These are phyloP conservation scores for Anethum foeniculum DNA, from an alignment of 140 eudicot species.

Conservation along the genomic window DNA sequence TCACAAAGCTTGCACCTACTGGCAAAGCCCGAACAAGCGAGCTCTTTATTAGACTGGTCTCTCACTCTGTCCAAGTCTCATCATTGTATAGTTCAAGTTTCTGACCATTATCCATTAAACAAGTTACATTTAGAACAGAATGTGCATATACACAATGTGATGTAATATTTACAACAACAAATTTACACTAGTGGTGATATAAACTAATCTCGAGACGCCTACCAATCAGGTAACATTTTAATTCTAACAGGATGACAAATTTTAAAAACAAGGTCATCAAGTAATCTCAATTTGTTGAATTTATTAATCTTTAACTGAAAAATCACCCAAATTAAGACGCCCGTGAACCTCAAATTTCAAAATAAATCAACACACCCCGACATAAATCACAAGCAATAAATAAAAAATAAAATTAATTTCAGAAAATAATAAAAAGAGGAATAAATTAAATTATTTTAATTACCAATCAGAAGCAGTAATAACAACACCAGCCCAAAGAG, in stretches of 20 bases:
- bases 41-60: neutral
- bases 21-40: neutral
- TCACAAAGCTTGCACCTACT: neutral
- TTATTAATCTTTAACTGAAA: neutral
- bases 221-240: neutral
- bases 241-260: neutral
- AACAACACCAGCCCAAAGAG: conserved; percentile 92
- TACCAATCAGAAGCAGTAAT: conserved; percentile 92
- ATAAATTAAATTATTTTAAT: too few relatives aligned
- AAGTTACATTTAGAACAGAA: neutral
- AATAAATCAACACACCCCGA: neutral
- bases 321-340: neutral
- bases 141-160: neutral
- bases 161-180: neutral
- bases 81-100: neutral
- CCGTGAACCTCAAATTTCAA: neutral
- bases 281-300: neutral
- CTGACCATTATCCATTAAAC: too few relatives aligned
- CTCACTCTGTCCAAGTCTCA: neutral
- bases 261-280: neutral
- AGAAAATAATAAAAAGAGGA: too few relatives aligned
- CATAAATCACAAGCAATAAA: neutral
- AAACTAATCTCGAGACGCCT: neutral
- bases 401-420: too few relatives aligned
- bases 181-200: too few relatives aligned